Conservation (phyloP, 495 filamentous ascomycete species). For the Neurospora sp. region DNA sequence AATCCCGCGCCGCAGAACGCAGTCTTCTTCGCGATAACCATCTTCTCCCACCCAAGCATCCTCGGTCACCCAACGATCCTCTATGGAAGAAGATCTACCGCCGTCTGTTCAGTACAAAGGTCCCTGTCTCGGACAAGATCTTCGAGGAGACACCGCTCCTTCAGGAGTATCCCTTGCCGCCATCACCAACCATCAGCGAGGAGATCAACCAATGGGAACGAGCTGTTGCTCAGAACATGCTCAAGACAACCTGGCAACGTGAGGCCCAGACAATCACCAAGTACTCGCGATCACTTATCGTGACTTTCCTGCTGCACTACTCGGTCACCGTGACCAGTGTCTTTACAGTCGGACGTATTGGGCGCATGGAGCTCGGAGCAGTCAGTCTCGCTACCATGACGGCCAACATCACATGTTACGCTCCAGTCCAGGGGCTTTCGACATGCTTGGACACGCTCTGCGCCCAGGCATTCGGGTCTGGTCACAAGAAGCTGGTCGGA, state of each 20-base stretch:
- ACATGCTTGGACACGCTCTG: conserved; percentile 66
- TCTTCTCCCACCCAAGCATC: conserved; percentile 56
- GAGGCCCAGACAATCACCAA: conserved; percentile 56
- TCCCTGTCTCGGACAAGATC: conserved; percentile 28
- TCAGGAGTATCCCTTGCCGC: not conserved
- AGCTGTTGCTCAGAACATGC: conserved; percentile 58
- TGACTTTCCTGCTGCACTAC: conserved; percentile 68
- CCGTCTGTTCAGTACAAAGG: conserved; percentile 35
- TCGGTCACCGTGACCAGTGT: conserved; percentile 58
- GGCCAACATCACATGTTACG: conserved; percentile 62
- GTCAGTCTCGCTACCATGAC: conserved; percentile 60
- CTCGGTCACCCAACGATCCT: conserved; percentile 10
- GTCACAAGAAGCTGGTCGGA: conserved; percentile 57
- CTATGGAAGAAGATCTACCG: conserved; percentile 24
- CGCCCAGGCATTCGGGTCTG: conserved; percentile 64
- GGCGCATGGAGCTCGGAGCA: conserved; percentile 52
- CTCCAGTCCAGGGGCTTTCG: conserved; percentile 58
- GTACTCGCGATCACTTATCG: conserved; percentile 49
- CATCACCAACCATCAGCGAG: conserved; percentile 19
- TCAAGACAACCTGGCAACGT: conserved; percentile 76
- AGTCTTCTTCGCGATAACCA: conserved; percentile 69
- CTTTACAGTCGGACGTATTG: conserved; percentile 56
- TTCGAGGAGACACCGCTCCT: not conserved
- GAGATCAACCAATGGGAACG: conserved; percentile 54
- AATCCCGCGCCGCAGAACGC: conserved; percentile 61